Evolutionary conservation across 352 stramenopile genomes (phyloP).

Genomic region (Globisporangium cylindrosporum): DNA sequence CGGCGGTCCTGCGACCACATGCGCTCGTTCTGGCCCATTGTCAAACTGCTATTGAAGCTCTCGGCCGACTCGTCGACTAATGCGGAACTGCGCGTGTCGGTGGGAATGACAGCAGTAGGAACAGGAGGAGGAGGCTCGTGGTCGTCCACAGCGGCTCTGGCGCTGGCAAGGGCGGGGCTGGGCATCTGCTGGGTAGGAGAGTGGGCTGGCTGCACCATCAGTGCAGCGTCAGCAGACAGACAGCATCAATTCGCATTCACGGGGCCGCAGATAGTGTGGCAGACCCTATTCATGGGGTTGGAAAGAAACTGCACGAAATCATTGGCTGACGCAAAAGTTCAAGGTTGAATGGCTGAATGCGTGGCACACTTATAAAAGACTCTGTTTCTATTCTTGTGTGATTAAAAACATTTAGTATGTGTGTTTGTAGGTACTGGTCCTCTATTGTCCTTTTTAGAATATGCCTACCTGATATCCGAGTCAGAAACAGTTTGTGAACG

Average conservation of each 20-base stretch:
- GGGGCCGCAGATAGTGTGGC: background rate
- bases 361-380: background rate
- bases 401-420: background rate
- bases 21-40: constrained; percentile 35
- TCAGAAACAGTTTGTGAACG: background rate
- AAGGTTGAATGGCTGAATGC: constrained; percentile 3
- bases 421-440: background rate
- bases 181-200: background rate
- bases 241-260: constrained; percentile 4
- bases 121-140: constrained; percentile 19
- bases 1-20: constrained; percentile 56
- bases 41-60: background rate
- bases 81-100: constrained; percentile 2
- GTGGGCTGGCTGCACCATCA: background rate
- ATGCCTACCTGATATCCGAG: background rate
- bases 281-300: background rate
- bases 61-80: background rate
- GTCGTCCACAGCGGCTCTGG: constrained; percentile 6
- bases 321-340: constrained; percentile 1
- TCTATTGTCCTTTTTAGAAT: background rate
- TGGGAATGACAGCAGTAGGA: constrained; percentile 1
- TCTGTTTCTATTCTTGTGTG: background rate
- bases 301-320: background rate
- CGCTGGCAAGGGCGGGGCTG: background rate
- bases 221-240: background rate